These are phyloP conservation scores for Solanum chilense DNA, from an alignment of 257 asterid species.

Conservation along the genomic window DNA sequence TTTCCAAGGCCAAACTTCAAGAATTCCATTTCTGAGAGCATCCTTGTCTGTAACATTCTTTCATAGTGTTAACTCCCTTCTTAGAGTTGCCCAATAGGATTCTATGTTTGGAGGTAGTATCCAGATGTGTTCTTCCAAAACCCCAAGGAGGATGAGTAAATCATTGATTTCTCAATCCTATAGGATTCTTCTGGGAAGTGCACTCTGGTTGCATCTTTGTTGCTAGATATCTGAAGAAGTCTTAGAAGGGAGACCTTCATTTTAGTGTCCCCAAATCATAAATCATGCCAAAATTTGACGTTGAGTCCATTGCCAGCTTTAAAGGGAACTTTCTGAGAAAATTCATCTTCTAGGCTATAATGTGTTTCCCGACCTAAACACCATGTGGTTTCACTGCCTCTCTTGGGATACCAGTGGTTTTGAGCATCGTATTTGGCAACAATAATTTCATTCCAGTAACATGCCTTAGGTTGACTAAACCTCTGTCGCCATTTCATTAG, in stretches of 20 bases:
- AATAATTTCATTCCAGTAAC: neutral
- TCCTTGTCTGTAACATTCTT: neutral
- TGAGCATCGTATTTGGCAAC: neutral
- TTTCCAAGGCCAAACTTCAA: neutral
- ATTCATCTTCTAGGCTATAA: neutral
- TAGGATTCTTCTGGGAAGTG: neutral
- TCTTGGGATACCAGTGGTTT: neutral
- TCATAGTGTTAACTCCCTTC: neutral
- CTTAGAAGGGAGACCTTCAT: neutral
- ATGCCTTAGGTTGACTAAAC: neutral
- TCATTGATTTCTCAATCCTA: neutral
- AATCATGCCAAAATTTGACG: neutral
- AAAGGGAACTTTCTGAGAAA: neutral
- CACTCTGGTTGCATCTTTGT: neutral
- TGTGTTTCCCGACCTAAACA: neutral
- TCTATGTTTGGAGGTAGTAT: neutral
- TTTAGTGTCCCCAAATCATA: neutral
- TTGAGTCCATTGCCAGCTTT: neutral
- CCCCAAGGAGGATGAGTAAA: neutral
- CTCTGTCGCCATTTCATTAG: neutral
- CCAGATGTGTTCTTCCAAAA: neutral
- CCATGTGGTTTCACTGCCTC: neutral
- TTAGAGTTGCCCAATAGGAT: neutral
- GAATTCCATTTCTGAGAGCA: neutral
- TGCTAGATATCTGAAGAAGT: neutral